Evolutionary conservation across 2,329 filamentous ascomycete species (phyloP).

Genomic region (Cladosporium sp.): DNA sequence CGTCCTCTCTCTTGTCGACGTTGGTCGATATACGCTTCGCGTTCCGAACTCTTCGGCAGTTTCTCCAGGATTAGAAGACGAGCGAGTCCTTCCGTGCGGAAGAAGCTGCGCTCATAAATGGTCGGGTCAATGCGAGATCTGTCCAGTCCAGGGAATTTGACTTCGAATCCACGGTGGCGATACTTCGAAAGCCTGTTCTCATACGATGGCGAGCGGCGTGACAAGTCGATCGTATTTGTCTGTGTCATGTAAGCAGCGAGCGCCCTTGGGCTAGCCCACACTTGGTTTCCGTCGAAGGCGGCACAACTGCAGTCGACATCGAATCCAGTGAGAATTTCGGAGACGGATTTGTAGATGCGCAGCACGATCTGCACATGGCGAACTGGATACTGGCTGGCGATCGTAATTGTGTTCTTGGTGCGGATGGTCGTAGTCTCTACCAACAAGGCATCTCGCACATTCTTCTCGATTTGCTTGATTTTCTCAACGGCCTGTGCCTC

Average conservation of each 20-base stretch:
- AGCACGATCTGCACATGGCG: constrained; percentile 82
- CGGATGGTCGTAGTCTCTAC: constrained; percentile 78
- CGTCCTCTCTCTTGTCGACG: constrained; percentile 66
- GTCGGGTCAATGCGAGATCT: constrained; percentile 74
- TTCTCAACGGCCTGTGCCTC: constrained; percentile 75
- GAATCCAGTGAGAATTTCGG: constrained; percentile 81
- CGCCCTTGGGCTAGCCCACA: constrained; percentile 72
- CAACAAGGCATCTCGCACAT: constrained; percentile 69
- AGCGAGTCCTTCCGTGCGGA: constrained; percentile 68
- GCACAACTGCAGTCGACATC: constrained; percentile 80
- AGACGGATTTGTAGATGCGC: constrained; percentile 75
- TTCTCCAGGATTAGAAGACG: constrained; percentile 73
- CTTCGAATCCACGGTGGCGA: constrained; percentile 75
- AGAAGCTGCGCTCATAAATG: constrained; percentile 77
- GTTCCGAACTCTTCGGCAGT: constrained; percentile 60
- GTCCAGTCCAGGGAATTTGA: constrained; percentile 71
- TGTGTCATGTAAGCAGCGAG: constrained; percentile 76
- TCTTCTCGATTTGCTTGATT: constrained; percentile 72
- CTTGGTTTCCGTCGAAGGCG: constrained; percentile 73
- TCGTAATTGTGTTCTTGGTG: constrained; percentile 82
- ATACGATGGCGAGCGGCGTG: constrained; percentile 75
- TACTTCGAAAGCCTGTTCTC: constrained; percentile 85
- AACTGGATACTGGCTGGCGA: constrained; percentile 63
- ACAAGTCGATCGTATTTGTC: constrained; percentile 72
- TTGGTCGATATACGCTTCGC: constrained; percentile 65